These are phyloP conservation scores for Penicillium sclerotigenum DNA, from an alignment of 2,329 filamentous ascomycete species.

Conservation along the genomic window DNA sequence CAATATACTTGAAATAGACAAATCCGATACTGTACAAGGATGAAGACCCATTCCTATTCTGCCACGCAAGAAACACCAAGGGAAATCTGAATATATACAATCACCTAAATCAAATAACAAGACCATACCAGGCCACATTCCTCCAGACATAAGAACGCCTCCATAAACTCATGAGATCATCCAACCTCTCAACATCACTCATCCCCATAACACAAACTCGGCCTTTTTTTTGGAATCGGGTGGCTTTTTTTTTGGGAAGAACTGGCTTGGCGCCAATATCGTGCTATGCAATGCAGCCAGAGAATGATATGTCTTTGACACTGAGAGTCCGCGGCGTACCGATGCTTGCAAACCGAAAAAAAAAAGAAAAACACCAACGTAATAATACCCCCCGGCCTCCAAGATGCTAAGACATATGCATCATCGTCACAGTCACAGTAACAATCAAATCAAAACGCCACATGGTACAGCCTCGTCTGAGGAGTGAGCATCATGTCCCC, in stretches of 20 bases:
- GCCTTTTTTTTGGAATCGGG: background rate
- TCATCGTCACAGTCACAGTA: background rate
- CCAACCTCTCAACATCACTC: background rate
- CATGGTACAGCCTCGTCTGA: conserved; percentile 17
- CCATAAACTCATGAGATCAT: conserved; percentile 4
- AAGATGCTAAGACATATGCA: conserved; percentile 18
- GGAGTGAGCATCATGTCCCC: conserved; percentile 15
- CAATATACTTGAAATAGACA: background rate
- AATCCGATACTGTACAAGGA: conserved; percentile 4
- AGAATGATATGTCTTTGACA: background rate
- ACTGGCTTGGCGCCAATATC: background rate
- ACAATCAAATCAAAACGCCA: conserved; percentile 14
- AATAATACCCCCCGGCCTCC: conserved; percentile 1
- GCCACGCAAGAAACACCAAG: background rate
- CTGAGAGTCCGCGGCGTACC: background rate
- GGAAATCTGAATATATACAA: conserved; percentile 1
- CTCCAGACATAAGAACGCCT: background rate
- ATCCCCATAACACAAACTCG: background rate
- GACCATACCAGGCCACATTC: background rate
- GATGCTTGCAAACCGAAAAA: conserved; percentile 6
- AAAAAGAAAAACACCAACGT: background rate
- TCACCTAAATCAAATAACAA: background rate
- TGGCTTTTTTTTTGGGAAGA: background rate
- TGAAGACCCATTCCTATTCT: background rate
- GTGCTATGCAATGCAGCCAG: background rate